A percentile compares a stretch with the other conserved stretches of the same genome.
Evolutionary conservation across 1,284 basidiomycete genomes (phyloP).

Genomic region (Entoloma clypeatum): DNA sequence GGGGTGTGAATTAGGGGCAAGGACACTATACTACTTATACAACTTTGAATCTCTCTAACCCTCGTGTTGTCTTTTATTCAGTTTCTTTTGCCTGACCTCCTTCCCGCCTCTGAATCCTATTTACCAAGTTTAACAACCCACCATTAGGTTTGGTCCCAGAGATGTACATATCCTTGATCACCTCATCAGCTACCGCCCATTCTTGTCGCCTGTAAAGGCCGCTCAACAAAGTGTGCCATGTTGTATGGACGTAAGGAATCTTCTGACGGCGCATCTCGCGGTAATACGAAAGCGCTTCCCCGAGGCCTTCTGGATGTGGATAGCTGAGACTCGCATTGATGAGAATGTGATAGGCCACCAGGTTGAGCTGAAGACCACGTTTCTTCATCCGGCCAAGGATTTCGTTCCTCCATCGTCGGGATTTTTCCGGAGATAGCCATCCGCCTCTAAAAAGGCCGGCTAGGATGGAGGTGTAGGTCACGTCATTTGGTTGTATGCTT

Average conservation of each 20-base stretch:
- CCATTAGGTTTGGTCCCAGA: conserved; percentile 33
- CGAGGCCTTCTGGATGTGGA: conserved; percentile 42
- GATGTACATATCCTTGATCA: conserved; percentile 56
- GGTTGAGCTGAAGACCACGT: conserved; percentile 49
- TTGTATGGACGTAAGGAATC: conserved; percentile 54
- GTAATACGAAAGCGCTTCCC: conserved; percentile 59
- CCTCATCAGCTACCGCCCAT: conserved; percentile 54
- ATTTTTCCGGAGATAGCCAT: conserved; percentile 41
- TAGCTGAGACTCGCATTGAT: conserved; percentile 60
- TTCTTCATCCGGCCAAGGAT: conserved; percentile 60
- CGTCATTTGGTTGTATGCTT: conserved; percentile 56
- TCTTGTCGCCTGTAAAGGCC: conserved; percentile 54
- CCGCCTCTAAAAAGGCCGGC: conserved; percentile 52
- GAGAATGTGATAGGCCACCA: conserved; percentile 71
- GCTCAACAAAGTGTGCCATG: conserved; percentile 71
- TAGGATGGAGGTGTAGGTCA: conserved; percentile 72
- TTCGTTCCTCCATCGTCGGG: conserved; percentile 43
- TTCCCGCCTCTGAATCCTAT: conserved; percentile 32
- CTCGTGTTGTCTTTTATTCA: conserved; percentile 14
- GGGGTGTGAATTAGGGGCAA: conserved; percentile 30
- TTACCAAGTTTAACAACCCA: conserved; percentile 32
- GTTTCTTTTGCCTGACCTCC: conserved; percentile 28
- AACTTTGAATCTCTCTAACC: conserved; percentile 15
- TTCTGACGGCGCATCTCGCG: conserved; percentile 56
- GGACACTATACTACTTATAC: conserved; percentile 8